These are phyloP conservation scores for Solanum aculeatissimum DNA, from an alignment of 305 asterid genomes.

Conservation along the genomic window DNA sequence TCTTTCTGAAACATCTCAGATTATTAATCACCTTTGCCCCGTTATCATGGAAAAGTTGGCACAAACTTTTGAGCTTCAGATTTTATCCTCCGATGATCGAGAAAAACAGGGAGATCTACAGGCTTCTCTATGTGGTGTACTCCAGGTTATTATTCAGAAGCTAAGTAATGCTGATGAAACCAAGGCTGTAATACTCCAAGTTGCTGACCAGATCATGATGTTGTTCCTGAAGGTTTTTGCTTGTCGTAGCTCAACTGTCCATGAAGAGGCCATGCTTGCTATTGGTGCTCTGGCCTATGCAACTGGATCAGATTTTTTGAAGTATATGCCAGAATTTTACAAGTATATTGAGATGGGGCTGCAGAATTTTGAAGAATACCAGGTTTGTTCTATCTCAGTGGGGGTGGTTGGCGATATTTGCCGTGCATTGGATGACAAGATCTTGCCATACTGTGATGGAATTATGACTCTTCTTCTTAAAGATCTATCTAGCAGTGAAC, in stretches of 20 bases:
- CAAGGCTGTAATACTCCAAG: conserved; percentile 52
- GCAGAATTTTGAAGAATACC: conserved; percentile 87
- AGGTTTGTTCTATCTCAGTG: conserved; percentile 80
- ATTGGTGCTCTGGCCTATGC: conserved; percentile 86
- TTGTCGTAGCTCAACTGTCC: conserved; percentile 86
- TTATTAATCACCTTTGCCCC: conserved; percentile 62
- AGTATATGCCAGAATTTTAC: conserved; percentile 73
- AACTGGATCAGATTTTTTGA: conserved; percentile 57
- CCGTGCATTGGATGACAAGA: conserved; percentile 74
- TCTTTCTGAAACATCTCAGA: conserved; percentile 53
- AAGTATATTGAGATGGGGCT: conserved; percentile 64
- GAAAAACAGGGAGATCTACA: conserved; percentile 85
- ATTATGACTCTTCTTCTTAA: conserved; percentile 76
- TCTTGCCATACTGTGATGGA: conserved; percentile 74
- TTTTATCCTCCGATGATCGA: conserved; percentile 70
- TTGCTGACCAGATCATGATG: conserved; percentile 68
- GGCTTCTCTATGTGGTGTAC: conserved; percentile 75
- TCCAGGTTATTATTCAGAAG: conserved; percentile 84
- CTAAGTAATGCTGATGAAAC: conserved; percentile 55
- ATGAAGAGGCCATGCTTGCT: conserved; percentile 95
- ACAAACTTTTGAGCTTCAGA: conserved; percentile 54
- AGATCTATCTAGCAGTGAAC: conserved; percentile 63
- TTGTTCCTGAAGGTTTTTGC: conserved; percentile 75
- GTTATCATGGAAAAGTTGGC: conserved; percentile 64
- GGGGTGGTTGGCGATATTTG: conserved; percentile 93